Conservation (phyloP, 2,329 filamentous ascomycete genomes). For the Botrytis elliptica region DNA sequence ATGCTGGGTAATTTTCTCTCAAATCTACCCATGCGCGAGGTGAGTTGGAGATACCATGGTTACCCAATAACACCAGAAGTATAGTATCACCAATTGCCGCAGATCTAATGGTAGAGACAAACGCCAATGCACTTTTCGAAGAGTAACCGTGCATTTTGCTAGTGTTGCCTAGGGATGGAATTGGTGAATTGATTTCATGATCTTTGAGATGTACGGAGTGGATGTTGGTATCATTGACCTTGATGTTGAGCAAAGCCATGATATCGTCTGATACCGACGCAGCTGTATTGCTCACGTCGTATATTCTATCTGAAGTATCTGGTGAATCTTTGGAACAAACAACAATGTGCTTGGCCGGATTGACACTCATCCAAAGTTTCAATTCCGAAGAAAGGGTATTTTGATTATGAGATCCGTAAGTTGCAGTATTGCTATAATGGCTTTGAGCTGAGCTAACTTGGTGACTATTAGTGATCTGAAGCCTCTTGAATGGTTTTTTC, state of each 20-base stretch:
- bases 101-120: background rate
- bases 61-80: background rate
- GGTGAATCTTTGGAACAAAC: background rate
- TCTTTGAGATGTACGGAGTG: background rate
- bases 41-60: background rate
- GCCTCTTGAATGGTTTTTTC: background rate
- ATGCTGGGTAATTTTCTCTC: background rate
- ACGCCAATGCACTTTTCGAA: background rate
- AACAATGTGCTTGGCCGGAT: background rate
- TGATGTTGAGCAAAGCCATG: background rate
- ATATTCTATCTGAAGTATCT: background rate
- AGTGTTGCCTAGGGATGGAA: background rate
- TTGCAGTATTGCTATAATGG: background rate
- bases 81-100: background rate
- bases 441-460: background rate
- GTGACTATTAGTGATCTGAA: background rate
- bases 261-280: background rate
- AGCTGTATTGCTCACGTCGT: accelerated
- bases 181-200: background rate
- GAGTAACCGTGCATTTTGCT: background rate
- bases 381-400: background rate
- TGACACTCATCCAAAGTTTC: background rate
- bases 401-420: background rate
- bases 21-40: background rate
- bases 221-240: background rate